Evolutionary conservation across 2,329 filamentous ascomycete species (phyloP).

Genomic region (Fusarium sp.): DNA sequence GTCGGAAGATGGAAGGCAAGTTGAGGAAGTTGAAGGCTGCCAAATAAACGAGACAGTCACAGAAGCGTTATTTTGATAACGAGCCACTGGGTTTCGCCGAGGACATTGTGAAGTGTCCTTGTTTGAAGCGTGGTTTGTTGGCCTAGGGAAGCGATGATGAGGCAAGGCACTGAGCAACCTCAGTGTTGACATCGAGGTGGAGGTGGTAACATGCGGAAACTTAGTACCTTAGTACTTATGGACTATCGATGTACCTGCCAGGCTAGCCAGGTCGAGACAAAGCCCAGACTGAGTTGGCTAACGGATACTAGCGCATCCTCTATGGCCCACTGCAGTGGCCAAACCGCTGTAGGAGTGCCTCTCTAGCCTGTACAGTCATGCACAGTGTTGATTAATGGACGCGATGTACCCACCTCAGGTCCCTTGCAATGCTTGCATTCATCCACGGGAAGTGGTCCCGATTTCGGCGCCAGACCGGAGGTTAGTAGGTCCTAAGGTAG

Average conservation of each 20-base stretch:
- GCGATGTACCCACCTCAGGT: background rate
- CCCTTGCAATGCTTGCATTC: background rate
- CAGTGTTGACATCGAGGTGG: conserved; percentile 20
- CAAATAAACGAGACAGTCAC: background rate
- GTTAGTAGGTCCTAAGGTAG: background rate
- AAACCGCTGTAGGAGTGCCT: background rate
- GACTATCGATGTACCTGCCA: conserved; percentile 1
- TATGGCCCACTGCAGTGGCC: background rate
- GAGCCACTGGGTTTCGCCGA: conserved; percentile 15
- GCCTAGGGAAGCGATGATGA: conserved; percentile 18
- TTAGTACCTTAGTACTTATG: background rate
- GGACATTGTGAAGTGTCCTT: conserved; percentile 36
- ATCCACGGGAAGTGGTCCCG: background rate
- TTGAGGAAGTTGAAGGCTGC: background rate
- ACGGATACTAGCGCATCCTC: conserved; percentile 5
- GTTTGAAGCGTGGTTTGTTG: conserved; percentile 24
- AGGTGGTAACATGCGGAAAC: conserved; percentile 4
- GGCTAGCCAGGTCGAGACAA: background rate
- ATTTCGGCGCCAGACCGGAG: background rate
- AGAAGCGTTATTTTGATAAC: conserved; percentile 12
- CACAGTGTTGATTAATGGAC: background rate
- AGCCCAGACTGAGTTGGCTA: background rate
- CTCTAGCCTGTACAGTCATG: background rate
- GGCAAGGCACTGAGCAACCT: conserved; percentile 8
- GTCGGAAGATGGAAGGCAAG: background rate